phyloP scores from a whole-genome alignment of 495 filamentous ascomycete species.

The Elasticomyces elasticus region DNA sequence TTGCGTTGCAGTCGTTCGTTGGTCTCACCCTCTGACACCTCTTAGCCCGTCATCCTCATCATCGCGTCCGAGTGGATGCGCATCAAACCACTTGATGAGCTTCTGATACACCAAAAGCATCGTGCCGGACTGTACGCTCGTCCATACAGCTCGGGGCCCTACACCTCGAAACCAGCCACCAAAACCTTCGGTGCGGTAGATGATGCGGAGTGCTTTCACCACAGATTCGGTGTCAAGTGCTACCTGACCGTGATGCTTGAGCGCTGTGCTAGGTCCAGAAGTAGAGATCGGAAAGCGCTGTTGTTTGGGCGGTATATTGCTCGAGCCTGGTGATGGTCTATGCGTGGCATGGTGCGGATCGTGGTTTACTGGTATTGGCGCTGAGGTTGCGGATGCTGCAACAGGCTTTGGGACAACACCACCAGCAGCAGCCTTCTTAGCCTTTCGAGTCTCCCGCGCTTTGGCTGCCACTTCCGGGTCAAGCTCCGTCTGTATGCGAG shows the following conservation, averaged over 20 bases:
- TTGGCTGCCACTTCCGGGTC: conserved; percentile 37
- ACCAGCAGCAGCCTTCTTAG: conserved; percentile 1
- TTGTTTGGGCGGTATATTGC: conserved; percentile 5
- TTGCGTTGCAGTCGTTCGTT: no score
- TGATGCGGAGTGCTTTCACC: conserved; percentile 68
- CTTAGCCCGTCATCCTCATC: conserved; percentile 5
- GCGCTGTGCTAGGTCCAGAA: conserved; percentile 68
- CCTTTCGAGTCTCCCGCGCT: conserved; percentile 10
- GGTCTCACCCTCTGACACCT: no score
- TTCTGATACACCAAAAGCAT: conserved; percentile 96
- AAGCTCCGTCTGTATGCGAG: conserved; percentile 89
- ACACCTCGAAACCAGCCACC: conserved; percentile 91
- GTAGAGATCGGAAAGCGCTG: conserved; percentile 64
- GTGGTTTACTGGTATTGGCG: not conserved
- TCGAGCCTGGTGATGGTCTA: not conserved
- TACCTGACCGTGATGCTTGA: conserved; percentile 59
- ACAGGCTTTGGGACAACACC: not conserved
- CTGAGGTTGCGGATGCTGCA: not conserved
- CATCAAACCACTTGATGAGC: conserved; percentile 65
- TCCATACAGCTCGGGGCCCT: conserved; percentile 91
- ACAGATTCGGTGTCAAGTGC: conserved; percentile 82
- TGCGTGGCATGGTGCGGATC: conserved; percentile 5
- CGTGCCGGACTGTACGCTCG: conserved; percentile 88
- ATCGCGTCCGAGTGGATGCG: conserved; percentile 26
- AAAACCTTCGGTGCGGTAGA: conserved; percentile 81